Conservation (phyloP, 2,329 filamentous ascomycete genomes). For the Ophiostoma himal-ulmi region DNA sequence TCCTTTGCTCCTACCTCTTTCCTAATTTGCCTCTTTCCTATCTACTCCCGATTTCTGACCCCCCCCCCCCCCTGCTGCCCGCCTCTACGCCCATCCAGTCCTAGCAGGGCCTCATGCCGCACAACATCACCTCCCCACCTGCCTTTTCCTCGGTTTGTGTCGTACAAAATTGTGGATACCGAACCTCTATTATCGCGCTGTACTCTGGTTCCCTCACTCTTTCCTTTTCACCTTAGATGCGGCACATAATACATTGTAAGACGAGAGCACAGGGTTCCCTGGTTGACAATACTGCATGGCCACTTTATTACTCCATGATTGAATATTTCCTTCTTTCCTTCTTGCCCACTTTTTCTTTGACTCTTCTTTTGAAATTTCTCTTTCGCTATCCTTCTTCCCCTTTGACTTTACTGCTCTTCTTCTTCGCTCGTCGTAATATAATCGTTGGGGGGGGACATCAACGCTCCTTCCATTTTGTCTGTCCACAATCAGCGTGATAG, state of each 20-base stretch:
- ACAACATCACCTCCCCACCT: slow-evolving; percentile 11
- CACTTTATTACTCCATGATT: too few species aligned
- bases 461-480: neutral
- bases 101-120: slow-evolving; percentile 2
- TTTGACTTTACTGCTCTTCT: neutral
- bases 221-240: neutral
- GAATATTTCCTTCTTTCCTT: neutral
- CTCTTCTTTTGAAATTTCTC: neutral
- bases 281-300: neutral
- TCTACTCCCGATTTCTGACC: neutral
- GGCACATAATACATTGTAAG: slow-evolving; percentile 14
- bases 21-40: neutral
- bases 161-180: slow-evolving; percentile 1
- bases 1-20: neutral
- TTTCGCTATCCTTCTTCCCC: neutral
- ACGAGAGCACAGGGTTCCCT: slow-evolving; percentile 11
- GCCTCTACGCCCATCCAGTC: slow-evolving; percentile 1
- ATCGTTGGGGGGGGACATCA: too few species aligned
- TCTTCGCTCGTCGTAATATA: neutral
- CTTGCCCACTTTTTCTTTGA: neutral
- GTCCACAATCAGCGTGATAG: neutral
- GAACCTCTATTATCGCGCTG: neutral
- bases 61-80: neutral
- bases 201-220: neutral
- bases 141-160: neutral